Evolutionary conservation across 1,284 basidiomycete genomes (phyloP).

Genomic region (Malassezia brasiliensis): DNA sequence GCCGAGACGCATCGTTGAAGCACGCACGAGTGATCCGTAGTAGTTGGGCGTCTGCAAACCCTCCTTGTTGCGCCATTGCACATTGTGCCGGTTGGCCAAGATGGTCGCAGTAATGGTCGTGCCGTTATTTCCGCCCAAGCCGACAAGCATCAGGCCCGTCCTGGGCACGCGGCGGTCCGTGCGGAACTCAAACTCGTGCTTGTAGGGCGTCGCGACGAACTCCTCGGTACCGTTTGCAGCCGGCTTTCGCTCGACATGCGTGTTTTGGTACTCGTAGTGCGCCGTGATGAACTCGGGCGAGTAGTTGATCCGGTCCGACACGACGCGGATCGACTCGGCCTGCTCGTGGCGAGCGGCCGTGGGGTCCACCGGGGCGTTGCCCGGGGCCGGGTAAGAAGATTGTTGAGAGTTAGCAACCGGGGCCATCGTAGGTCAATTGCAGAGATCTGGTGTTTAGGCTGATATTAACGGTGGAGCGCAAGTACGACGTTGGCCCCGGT

Average conservation of each 20-base stretch:
- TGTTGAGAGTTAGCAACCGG: constrained; percentile 26
- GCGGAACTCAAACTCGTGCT: constrained; percentile 64
- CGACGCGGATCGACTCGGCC: constrained; percentile 39
- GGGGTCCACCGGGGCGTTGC: constrained; percentile 34
- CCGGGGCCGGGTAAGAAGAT: constrained; percentile 12
- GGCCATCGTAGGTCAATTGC: constrained; percentile 29
- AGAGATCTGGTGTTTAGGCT: constrained; percentile 22
- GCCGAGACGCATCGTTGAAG: constrained; percentile 86
- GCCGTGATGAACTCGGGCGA: constrained; percentile 34
- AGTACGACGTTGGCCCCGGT: constrained; percentile 45
- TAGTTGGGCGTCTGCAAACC: constrained; percentile 93
- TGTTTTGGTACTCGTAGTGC: constrained; percentile 45
- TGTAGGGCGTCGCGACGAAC: constrained; percentile 39
- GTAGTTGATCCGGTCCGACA: constrained; percentile 45
- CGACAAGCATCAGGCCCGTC: constrained; percentile 94
- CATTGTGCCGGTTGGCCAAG: constrained; percentile 89
- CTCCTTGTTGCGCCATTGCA: constrained; percentile 87
- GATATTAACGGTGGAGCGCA: constrained; percentile 35
- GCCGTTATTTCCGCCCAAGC: constrained; percentile 94
- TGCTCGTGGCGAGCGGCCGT: constrained; percentile 46
- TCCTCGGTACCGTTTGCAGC: constrained; percentile 40
- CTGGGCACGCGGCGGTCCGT: constrained; percentile 76
- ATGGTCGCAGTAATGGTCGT: constrained; percentile 87
- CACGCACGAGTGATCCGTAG: constrained; percentile 63
- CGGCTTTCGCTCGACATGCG: constrained; percentile 38